Evolutionary conservation across 2,329 filamentous ascomycete species (phyloP).

Genomic region (Teratosphaeria epicoccoides): DNA sequence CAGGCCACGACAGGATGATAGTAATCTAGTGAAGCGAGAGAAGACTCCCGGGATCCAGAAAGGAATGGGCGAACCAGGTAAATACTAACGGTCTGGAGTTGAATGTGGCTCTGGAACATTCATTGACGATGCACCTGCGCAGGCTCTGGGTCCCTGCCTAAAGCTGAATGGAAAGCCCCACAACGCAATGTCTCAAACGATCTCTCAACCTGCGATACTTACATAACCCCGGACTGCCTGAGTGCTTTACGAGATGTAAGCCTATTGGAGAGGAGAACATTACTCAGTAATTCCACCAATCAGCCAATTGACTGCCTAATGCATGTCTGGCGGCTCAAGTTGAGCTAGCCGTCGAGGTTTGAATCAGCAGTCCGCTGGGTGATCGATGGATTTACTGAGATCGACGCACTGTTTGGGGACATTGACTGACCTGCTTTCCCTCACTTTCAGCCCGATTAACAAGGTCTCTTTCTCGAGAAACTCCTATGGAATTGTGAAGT

Average conservation of each 20-base stretch:
- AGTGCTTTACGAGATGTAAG: slow-evolving; percentile 29
- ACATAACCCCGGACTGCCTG: slow-evolving; percentile 48
- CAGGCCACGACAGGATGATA: slow-evolving; percentile 10
- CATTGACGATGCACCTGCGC: too few relatives aligned
- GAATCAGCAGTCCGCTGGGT: too few relatives aligned
- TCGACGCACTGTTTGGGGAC: too few relatives aligned
- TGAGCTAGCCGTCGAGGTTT: too few relatives aligned
- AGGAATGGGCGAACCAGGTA: slow-evolving; percentile 18
- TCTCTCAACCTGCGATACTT: slow-evolving; percentile 38
- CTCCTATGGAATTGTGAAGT: slow-evolving; percentile 44
- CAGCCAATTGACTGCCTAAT: too few relatives aligned
- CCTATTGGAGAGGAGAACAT: too few relatives aligned
- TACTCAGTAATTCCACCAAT: too few relatives aligned
- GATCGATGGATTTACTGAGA: too few relatives aligned
- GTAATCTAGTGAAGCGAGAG: slow-evolving; percentile 13
- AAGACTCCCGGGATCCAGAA: slow-evolving; percentile 11
- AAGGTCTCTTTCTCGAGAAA: slow-evolving; percentile 35
- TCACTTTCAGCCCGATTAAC: slow-evolving; percentile 23
- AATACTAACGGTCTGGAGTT: too few relatives aligned
- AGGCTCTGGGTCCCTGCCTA: slow-evolving; percentile 24
- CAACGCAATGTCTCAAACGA: not conserved
- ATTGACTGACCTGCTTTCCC: too few relatives aligned
- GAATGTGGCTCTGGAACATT: too few relatives aligned
- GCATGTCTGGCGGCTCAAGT: too few relatives aligned
- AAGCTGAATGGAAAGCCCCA: slow-evolving; percentile 11